Percentiles rank a stretch among this genome's conserved stretches.
phyloP scores from a whole-genome alignment of 306 rosid genomes.

The Albizia julibrissin region DNA sequence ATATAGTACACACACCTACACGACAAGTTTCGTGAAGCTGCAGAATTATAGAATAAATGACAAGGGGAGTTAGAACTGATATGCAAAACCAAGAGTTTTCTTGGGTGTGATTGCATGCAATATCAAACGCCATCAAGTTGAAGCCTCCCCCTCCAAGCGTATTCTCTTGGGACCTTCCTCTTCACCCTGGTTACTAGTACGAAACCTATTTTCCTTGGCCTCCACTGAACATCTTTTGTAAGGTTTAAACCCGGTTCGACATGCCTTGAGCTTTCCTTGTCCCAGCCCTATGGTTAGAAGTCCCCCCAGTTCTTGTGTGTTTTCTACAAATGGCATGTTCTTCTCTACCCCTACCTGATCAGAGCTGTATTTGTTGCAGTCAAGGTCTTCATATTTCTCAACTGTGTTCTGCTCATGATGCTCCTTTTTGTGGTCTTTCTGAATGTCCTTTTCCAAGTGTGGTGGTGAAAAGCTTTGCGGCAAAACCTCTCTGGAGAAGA shows the following conservation, averaged over 20 bases:
- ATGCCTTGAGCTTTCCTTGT: constrained; percentile 62
- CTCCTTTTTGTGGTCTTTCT: constrained; percentile 32
- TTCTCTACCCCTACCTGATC: constrained; percentile 40
- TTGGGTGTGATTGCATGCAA: constrained; percentile 15
- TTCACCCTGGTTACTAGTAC: constrained; percentile 58
- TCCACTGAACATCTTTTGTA: constrained; percentile 91
- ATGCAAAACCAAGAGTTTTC: constrained; percentile 51
- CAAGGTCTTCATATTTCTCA: constrained; percentile 44
- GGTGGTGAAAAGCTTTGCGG: constrained; percentile 94
- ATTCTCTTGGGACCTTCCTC: constrained; percentile 71
- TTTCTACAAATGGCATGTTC: constrained; percentile 37
- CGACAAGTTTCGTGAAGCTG: constrained; percentile 62
- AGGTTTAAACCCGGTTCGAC: constrained; percentile 89
- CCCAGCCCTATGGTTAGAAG: constrained; percentile 68
- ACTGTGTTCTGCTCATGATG: constrained; percentile 36
- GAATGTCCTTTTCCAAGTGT: constrained; percentile 41
- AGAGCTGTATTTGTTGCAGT: constrained; percentile 43
- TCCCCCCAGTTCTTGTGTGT: constrained; percentile 49
- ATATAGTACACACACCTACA: constrained; percentile 67
- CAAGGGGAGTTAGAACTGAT: constrained; percentile 24
- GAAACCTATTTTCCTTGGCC: constrained; percentile 63
- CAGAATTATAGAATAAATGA: constrained; percentile 30
- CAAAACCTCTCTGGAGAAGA: constrained; percentile 77
- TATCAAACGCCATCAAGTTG: constrained; percentile 40
- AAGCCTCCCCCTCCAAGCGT: constrained; percentile 65